These are phyloP conservation scores for Ascomycota sp. DNA, from an alignment of 2,329 filamentous ascomycete genomes.

Conservation along the genomic window DNA sequence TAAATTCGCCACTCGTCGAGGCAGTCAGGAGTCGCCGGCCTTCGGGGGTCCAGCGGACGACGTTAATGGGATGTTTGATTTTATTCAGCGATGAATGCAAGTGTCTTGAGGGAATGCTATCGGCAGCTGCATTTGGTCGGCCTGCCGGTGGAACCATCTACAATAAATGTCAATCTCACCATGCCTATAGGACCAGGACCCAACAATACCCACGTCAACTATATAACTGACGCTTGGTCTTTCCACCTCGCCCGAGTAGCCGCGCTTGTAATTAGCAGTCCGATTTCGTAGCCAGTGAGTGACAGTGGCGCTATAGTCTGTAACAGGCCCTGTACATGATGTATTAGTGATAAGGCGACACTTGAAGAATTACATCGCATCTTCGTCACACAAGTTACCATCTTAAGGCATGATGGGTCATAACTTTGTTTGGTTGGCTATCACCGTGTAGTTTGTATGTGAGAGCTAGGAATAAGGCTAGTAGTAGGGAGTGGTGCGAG, in stretches of 20 bases:
- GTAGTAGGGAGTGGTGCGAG: too few species aligned
- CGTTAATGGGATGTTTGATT: conserved; percentile 90
- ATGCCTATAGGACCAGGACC: too few species aligned
- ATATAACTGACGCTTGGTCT: conserved; percentile 78
- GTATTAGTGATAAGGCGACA: conserved; percentile 5
- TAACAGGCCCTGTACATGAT: conserved; percentile 50
- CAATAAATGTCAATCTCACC: conserved; percentile 4
- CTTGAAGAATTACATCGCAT: too few species aligned
- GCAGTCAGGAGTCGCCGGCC: conserved; percentile 79
- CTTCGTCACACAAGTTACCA: too few species aligned
- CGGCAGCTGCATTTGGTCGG: conserved; percentile 51
- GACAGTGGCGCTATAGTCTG: conserved; percentile 79
- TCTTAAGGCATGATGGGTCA: too few species aligned
- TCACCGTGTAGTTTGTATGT: too few species aligned
- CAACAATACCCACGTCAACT: conserved; percentile 42
- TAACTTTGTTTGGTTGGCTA: too few species aligned
- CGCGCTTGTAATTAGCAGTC: conserved; percentile 44
- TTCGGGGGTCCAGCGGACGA: conserved; percentile 94
- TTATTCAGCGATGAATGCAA: conserved; percentile 97
- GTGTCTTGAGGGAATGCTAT: conserved; percentile 84
- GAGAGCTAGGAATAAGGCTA: too few species aligned
- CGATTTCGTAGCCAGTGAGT: conserved; percentile 82
- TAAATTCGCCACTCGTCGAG: conserved; percentile 93
- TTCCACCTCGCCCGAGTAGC: conserved; percentile 55
- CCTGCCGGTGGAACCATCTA: conserved; percentile 78